Percentiles rank a stretch among this genome's conserved stretches.
phyloP scores from a whole-genome alignment of 164 flowering plant genomes.

The Annona squamosa region DNA sequence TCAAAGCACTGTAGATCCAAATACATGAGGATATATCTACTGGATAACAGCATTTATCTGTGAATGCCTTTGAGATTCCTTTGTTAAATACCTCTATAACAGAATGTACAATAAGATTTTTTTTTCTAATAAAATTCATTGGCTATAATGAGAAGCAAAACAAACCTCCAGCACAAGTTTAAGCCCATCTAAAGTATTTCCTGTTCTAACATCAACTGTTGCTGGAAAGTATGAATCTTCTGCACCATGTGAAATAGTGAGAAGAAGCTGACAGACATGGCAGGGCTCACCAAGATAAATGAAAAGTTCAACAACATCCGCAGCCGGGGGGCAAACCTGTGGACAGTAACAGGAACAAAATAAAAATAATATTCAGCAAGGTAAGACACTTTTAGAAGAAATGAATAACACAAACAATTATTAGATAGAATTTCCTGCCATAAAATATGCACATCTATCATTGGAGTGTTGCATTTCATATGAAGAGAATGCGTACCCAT shows the following conservation, averaged over 20 bases:
- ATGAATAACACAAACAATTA: background rate
- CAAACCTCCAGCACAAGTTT: slow-evolving; percentile 91
- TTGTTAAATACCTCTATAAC: too few relatives aligned
- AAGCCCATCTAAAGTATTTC: slow-evolving; percentile 69
- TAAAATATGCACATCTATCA: background rate
- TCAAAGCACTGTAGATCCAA: too few relatives aligned
- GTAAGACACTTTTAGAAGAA: background rate
- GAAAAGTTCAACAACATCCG: slow-evolving; percentile 85
- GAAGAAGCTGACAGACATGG: slow-evolving; percentile 96
- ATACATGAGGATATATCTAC: background rate
- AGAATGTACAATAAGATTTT: background rate
- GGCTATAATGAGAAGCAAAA: background rate
- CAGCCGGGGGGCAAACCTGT: slow-evolving; percentile 83
- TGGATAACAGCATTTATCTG: background rate
- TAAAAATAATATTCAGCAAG: background rate
- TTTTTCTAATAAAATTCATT: background rate
- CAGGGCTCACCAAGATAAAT: slow-evolving; percentile 92
- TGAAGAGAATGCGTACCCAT: slow-evolving; percentile 50
- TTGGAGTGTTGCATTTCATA: background rate
- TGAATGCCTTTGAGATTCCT: background rate
- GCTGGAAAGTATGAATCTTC: slow-evolving; percentile 92
- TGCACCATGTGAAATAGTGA: slow-evolving; percentile 88
- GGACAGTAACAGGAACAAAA: slow-evolving; percentile 9
- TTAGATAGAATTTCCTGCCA: background rate
- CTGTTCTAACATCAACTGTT: slow-evolving; percentile 84